Percentiles rank a stretch among this genome's conserved stretches.
Conservation (phyloP, 2,329 filamentous ascomycete genomes). For the Hortaea sp. region DNA sequence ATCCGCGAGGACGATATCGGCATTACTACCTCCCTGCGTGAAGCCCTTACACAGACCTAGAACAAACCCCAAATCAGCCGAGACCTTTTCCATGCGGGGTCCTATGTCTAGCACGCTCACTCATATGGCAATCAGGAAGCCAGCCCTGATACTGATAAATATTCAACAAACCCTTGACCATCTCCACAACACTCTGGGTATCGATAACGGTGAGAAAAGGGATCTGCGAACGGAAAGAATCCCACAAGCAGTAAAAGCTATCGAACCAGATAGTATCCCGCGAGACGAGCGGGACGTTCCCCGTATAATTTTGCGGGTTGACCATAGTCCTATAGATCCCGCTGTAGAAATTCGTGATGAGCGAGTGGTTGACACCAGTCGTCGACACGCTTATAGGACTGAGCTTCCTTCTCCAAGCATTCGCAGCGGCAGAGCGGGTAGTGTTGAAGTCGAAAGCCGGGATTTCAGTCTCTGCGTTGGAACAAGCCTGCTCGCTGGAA, state of each 20-base stretch:
- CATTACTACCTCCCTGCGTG: constrained; percentile 59
- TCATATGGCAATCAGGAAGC: constrained; percentile 44
- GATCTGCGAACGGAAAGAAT: constrained; percentile 54
- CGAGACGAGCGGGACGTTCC: constrained; percentile 29
- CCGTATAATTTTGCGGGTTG: constrained; percentile 37
- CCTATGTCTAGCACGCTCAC: not conserved
- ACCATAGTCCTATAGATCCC: constrained; percentile 36
- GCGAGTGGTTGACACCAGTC: constrained; percentile 22
- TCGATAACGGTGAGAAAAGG: constrained; percentile 56
- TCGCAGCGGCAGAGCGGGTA: constrained; percentile 32
- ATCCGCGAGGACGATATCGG: constrained; percentile 62
- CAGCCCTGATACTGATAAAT: constrained; percentile 60
- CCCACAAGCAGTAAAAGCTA: constrained; percentile 43
- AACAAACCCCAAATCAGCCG: not conserved
- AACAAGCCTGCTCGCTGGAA: constrained; percentile 50
- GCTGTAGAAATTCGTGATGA: constrained; percentile 37
- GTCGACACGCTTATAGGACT: constrained; percentile 28
- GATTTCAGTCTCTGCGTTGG: constrained; percentile 49
- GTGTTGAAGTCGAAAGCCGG: constrained; percentile 51
- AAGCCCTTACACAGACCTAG: constrained; percentile 48
- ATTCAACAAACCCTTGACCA: constrained; percentile 57
- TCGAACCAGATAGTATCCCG: constrained; percentile 15
- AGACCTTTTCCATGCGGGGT: no score
- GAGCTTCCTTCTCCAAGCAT: constrained; percentile 31
- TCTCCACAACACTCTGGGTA: constrained; percentile 52